These are phyloP conservation scores for Neurospora cerealis DNA, from an alignment of 495 filamentous ascomycete species.

Conservation along the genomic window DNA sequence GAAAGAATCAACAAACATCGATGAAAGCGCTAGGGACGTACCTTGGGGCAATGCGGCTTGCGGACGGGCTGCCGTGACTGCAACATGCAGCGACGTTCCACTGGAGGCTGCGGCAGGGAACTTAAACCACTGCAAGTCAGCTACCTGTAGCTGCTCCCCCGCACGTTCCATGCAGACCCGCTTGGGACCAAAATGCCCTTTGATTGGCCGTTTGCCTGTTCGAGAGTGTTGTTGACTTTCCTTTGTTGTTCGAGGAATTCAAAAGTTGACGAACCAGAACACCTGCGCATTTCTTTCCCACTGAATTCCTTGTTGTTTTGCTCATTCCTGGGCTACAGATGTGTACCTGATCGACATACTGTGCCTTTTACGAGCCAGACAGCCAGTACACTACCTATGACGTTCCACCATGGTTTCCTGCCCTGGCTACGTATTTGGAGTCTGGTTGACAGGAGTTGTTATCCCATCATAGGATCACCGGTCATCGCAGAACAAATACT, in stretches of 20 bases:
- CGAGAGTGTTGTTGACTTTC: background rate
- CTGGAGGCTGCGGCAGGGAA: background rate
- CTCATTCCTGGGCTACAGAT: background rate
- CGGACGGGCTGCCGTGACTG: background rate
- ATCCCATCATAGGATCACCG: background rate
- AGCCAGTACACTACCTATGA: background rate
- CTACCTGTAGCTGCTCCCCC: conserved; percentile 7
- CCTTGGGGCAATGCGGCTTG: conserved; percentile 23
- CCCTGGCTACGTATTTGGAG: background rate
- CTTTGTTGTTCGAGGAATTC: background rate
- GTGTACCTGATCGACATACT: background rate
- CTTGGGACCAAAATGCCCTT: background rate
- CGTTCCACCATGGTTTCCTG: background rate
- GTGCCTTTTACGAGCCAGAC: background rate
- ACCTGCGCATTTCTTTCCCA: background rate
- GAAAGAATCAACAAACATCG: conserved; percentile 26
- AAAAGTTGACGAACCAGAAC: background rate
- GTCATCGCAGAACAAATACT: background rate
- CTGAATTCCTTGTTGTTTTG: background rate
- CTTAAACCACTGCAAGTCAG: background rate
- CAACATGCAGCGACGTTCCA: background rate
- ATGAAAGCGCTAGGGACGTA: conserved; percentile 11
- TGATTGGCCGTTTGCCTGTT: conserved; percentile 14
- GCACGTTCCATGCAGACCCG: conserved; percentile 15
- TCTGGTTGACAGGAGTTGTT: background rate